Percentiles rank a stretch among this genome's conserved stretches.
phyloP scores from a whole-genome alignment of 495 filamentous ascomycete species.

The Achaetomiella virescens region DNA sequence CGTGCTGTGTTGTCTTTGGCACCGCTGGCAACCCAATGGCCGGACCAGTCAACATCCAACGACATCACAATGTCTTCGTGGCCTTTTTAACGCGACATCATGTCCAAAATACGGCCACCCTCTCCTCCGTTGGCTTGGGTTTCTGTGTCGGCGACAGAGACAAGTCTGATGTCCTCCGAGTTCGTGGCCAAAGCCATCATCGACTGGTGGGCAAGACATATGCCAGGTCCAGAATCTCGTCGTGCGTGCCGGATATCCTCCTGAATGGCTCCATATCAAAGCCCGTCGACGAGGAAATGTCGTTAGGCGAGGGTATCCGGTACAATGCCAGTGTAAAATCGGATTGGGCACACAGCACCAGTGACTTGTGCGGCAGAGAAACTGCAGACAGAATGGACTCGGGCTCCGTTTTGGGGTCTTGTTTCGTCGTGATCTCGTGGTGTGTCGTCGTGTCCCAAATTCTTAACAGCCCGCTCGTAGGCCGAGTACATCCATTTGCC shows the following conservation, averaged over 20 bases:
- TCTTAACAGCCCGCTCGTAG: slow-evolving; percentile 68
- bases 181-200: slow-evolving; percentile 90
- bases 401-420: slow-evolving; percentile 60
- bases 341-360: slow-evolving; percentile 75
- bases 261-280: slow-evolving; percentile 46
- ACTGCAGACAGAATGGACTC: slow-evolving; percentile 71
- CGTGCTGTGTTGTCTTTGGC: slow-evolving; percentile 94
- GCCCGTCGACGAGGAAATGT: slow-evolving; percentile 23
- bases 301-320: slow-evolving; percentile 37
- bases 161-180: slow-evolving; percentile 82
- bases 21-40: slow-evolving; percentile 91
- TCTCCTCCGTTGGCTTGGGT: slow-evolving; percentile 24
- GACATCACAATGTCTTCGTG: slow-evolving; percentile 96
- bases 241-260: slow-evolving; percentile 90
- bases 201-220: slow-evolving; percentile 72
- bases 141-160: slow-evolving; percentile 48
- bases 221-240: slow-evolving; percentile 90
- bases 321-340: slow-evolving; percentile 82
- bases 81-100: slow-evolving; percentile 72
- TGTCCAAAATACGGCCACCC: slow-evolving; percentile 69
- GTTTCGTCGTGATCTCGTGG: slow-evolving; percentile 69
- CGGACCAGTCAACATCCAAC: slow-evolving; percentile 90
- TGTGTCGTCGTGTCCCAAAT: slow-evolving; percentile 75
- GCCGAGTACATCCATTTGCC: slow-evolving; percentile 71
- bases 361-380: slow-evolving; percentile 52